These are phyloP conservation scores for Aspergillus pseudotamarii DNA, from an alignment of 2,329 filamentous ascomycete species.

Conservation along the genomic window DNA sequence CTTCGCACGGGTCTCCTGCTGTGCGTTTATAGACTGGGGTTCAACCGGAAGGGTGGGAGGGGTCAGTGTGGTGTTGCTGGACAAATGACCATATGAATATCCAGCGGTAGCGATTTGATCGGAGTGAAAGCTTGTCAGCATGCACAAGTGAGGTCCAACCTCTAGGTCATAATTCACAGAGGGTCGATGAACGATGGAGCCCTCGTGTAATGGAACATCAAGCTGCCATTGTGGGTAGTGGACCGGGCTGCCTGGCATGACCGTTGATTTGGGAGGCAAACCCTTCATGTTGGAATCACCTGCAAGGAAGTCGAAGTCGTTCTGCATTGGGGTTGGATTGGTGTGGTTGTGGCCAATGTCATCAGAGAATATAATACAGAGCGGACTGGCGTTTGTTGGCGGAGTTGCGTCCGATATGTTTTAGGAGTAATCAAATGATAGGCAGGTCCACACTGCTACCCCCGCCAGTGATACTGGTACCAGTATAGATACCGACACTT, in stretches of 20 bases:
- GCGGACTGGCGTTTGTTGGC: too few species aligned
- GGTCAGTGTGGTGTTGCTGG: background rate
- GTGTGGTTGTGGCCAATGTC: too few species aligned
- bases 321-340: fast-evolving
- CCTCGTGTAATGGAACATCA: background rate
- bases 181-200: background rate
- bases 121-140: background rate
- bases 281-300: background rate
- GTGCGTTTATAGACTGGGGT: too few species aligned
- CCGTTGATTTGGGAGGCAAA: background rate
- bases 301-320: background rate
- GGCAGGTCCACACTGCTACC: too few species aligned
- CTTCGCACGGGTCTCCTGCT: too few species aligned
- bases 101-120: background rate
- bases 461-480: too few species aligned
- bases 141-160: fast-evolving
- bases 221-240: background rate
- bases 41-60: background rate
- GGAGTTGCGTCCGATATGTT: too few species aligned
- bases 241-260: fast-evolving
- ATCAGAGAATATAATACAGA: fast-evolving
- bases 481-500: too few species aligned
- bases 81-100: background rate
- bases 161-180: background rate
- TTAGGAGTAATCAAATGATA: too few species aligned